Conservation (phyloP, 208 protist species). For the Leishmania braziliensis region DNA sequence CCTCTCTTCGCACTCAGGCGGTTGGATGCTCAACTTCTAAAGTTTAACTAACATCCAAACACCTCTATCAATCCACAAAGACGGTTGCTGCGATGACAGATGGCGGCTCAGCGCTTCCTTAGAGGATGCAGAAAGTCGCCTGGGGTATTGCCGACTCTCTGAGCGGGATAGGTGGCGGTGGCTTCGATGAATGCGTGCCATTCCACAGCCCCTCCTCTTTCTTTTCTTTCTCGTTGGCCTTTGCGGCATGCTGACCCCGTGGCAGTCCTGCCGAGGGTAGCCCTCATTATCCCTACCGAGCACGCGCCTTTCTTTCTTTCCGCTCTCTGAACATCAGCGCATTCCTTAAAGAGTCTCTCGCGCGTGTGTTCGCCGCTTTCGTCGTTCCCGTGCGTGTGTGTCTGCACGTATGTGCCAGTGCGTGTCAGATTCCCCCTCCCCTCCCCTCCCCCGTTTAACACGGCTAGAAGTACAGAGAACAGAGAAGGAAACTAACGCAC, state of each 20-base stretch:
- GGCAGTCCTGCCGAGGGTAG: background rate
- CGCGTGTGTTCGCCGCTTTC: background rate
- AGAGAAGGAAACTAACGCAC: no score
- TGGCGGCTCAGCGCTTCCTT: background rate
- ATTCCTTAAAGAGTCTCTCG: background rate
- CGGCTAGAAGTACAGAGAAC: no score
- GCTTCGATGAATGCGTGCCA: background rate
- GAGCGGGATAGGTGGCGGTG: background rate
- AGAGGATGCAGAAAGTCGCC: no score
- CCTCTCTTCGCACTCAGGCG: background rate
- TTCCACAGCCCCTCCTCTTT: background rate
- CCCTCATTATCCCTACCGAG: background rate
- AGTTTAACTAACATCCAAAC: background rate
- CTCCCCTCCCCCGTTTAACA: no score
- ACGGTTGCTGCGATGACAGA: background rate
- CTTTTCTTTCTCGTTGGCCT: background rate
- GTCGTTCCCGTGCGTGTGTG: background rate
- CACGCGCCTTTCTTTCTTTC: background rate
- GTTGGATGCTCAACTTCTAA: background rate
- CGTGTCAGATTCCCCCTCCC: no score
- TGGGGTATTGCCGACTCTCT: no score
- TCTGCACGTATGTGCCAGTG: no score
- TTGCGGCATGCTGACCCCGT: background rate
- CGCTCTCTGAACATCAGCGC: background rate
- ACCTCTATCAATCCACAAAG: background rate